Conservation (phyloP, 768 basidiomycete species). For the Suillus sp. region DNA sequence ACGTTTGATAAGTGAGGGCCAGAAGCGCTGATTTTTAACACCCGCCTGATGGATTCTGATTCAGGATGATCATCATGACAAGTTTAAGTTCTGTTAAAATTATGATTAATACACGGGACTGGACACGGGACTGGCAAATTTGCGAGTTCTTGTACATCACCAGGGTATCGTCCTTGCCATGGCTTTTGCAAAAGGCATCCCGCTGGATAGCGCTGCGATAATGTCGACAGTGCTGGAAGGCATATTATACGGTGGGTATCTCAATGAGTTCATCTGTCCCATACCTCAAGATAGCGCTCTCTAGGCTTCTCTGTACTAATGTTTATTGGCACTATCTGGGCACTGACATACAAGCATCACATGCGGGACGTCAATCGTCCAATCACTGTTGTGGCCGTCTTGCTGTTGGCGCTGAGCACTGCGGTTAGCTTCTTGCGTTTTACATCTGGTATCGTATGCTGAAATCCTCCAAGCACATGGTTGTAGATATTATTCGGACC, state of each 20-base stretch:
- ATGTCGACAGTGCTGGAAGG: conserved; percentile 23
- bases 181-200: neutral
- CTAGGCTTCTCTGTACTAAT: conserved; percentile 39
- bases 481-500: conserved; percentile 27
- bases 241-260: conserved; percentile 20
- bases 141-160: neutral
- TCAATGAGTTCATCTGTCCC: neutral
- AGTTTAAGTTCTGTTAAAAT: neutral
- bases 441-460: too few species aligned
- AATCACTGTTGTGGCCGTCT: conserved; percentile 27
- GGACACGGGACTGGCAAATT: neutral
- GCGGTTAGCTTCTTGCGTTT: conserved; percentile 19
- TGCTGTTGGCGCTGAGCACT: conserved; percentile 35
- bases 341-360: conserved; percentile 16
- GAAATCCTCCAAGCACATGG: conserved; percentile 25
- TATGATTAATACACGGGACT: neutral
- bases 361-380: conserved; percentile 19
- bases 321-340: conserved; percentile 35
- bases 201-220: conserved; percentile 19
- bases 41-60: neutral
- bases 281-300: neutral
- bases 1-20: neutral
- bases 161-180: neutral
- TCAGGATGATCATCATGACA: neutral
- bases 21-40: neutral